These are phyloP conservation scores for Aspergillus ellipticus DNA, from an alignment of 495 filamentous ascomycete genomes.

Conservation along the genomic window DNA sequence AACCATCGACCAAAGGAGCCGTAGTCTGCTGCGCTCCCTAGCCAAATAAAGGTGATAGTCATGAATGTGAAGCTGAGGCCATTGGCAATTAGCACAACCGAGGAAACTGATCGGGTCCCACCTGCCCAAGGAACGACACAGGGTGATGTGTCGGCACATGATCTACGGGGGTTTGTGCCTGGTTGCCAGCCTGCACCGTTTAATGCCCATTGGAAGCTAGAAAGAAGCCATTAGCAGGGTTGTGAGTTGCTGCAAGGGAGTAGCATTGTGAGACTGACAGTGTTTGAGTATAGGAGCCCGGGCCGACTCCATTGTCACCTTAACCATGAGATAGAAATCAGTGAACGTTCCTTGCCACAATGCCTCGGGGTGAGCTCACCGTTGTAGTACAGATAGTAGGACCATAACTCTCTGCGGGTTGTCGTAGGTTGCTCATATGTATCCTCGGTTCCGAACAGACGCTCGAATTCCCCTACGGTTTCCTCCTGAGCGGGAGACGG, in stretches of 20 bases:
- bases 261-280: conserved; percentile 24
- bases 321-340: background rate
- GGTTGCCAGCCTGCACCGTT: conserved; percentile 43
- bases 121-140: conserved; percentile 47
- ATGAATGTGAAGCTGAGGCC: conserved; percentile 50
- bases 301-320: conserved; percentile 50
- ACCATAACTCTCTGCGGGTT: conserved; percentile 45
- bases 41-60: conserved; percentile 47
- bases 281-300: conserved; percentile 43
- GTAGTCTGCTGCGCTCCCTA: conserved; percentile 49
- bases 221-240: background rate
- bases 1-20: conserved; percentile 49
- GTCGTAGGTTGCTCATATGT: conserved; percentile 43
- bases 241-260: background rate
- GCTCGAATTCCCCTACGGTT: conserved; percentile 28
- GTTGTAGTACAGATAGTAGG: conserved; percentile 49
- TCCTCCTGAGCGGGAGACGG: background rate
- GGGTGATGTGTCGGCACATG: conserved; percentile 39
- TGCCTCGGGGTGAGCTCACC: conserved; percentile 17
- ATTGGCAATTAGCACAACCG: conserved; percentile 47
- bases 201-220: conserved; percentile 46
- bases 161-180: conserved; percentile 33
- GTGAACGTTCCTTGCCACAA: background rate
- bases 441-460: conserved; percentile 38
- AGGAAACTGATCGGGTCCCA: conserved; percentile 41